These are phyloP conservation scores for Leccinellum rugosiceps DNA, from an alignment of 768 basidiomycete genomes.

Conservation along the genomic window DNA sequence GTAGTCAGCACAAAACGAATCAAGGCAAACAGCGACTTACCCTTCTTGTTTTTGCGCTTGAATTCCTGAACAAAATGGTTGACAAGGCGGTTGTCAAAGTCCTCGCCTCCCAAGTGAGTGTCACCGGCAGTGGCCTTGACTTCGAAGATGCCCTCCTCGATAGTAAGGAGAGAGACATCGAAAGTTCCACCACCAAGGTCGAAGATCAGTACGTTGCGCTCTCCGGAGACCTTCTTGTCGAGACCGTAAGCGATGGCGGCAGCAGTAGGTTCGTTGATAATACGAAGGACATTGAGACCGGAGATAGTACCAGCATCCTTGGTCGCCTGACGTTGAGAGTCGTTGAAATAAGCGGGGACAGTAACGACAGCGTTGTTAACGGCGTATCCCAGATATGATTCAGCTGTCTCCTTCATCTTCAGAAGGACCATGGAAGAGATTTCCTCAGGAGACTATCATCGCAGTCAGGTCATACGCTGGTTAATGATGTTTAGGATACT, in stretches of 20 bases:
- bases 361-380: slow-evolving; percentile 93
- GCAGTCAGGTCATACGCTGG: slow-evolving; percentile 13
- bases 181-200: slow-evolving; percentile 99
- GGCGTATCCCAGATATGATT: slow-evolving; percentile 86
- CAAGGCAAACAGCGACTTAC: slow-evolving; percentile 31
- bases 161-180: slow-evolving; percentile 94
- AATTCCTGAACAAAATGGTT: slow-evolving; percentile 97
- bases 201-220: slow-evolving; percentile 96
- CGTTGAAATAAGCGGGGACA: slow-evolving; percentile 98
- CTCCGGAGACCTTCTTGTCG: slow-evolving; percentile 87
- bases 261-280: slow-evolving; percentile 98
- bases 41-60: slow-evolving; percentile 98
- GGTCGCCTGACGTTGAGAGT: slow-evolving; percentile 97
- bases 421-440: slow-evolving; percentile 96
- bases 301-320: slow-evolving; percentile 96
- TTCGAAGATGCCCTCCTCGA: slow-evolving; percentile 97
- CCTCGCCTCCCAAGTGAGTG: slow-evolving; percentile 97
- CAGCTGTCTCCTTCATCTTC: slow-evolving; percentile 99
- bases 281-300: slow-evolving; percentile 93
- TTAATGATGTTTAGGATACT: slow-evolving; percentile 26
- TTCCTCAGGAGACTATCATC: slow-evolving; percentile 83
- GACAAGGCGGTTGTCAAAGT: slow-evolving; percentile 97
- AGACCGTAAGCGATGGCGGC: slow-evolving; percentile 99
- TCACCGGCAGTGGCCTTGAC: slow-evolving; percentile 98
- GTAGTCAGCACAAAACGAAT: slow-evolving; percentile 6